phyloP scores from a whole-genome alignment of 768 basidiomycete species.

The Termitomyces sp. region DNA sequence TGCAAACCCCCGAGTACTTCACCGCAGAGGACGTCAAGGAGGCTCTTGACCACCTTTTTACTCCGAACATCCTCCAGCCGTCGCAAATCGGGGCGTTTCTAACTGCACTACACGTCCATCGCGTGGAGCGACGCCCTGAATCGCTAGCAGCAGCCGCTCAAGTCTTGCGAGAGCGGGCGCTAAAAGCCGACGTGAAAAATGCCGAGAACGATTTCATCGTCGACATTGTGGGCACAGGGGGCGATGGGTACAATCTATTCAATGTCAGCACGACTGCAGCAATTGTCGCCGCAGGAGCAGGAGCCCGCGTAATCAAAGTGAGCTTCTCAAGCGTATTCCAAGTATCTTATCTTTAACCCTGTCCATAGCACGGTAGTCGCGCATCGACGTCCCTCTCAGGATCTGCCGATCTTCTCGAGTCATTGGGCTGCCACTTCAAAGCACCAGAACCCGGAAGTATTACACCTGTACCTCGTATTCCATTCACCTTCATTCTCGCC shows the following conservation, averaged over 20 bases:
- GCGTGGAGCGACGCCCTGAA: conserved; percentile 70
- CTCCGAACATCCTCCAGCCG: conserved; percentile 55
- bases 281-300: conserved; percentile 91
- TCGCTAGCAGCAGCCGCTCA: conserved; percentile 76
- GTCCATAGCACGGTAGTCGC: conserved; percentile 72
- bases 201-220: conserved; percentile 66
- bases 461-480: conserved; percentile 56
- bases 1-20: conserved; percentile 80
- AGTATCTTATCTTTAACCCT: conserved; percentile 3
- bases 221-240: conserved; percentile 86
- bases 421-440: conserved; percentile 73
- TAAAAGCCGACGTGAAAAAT: conserved; percentile 56
- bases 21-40: conserved; percentile 64
- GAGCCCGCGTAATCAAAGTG: conserved; percentile 90
- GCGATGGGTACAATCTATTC: conserved; percentile 94
- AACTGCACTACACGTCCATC: conserved; percentile 76
- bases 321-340: not conserved
- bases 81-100: conserved; percentile 88
- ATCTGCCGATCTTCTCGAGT: conserved; percentile 86
- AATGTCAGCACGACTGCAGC: conserved; percentile 96
- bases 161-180: conserved; percentile 63
- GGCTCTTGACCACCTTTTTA: conserved; percentile 73
- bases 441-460: conserved; percentile 53
- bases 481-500: conserved; percentile 92
- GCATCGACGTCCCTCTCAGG: conserved; percentile 95